These are phyloP conservation scores for Dendrocalamus latiflorus DNA, from an alignment of 202 grass and related monocot species.

Conservation along the genomic window DNA sequence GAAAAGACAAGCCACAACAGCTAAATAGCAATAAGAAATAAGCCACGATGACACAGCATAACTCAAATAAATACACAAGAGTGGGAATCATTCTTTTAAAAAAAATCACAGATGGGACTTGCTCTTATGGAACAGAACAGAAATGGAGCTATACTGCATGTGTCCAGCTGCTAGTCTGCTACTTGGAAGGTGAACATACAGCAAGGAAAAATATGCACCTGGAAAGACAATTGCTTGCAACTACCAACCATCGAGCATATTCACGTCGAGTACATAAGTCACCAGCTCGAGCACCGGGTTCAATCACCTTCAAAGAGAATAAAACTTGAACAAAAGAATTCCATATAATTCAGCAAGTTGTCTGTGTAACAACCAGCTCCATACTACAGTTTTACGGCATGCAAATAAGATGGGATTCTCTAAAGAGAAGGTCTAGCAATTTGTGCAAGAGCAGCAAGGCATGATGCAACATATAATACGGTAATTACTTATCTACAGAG, in stretches of 20 bases:
- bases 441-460: background rate
- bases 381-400: background rate
- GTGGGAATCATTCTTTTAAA: background rate
- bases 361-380: constrained; percentile 11
- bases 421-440: background rate
- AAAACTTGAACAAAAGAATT: constrained; percentile 18
- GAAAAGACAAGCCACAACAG: background rate
- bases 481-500: constrained; percentile 2
- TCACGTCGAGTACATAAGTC: constrained; percentile 90
- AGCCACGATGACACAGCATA: background rate
- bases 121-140: background rate
- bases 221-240: constrained; percentile 76
- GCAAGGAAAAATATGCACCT: constrained; percentile 57
- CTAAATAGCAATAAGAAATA: background rate
- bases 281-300: constrained; percentile 67
- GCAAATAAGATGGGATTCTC: constrained; percentile 17
- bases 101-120: background rate
- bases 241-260: constrained; percentile 92
- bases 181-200: constrained; percentile 12
- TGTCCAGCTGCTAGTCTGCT: background rate
- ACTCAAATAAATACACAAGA: constrained; percentile 20
- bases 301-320: constrained; percentile 73
- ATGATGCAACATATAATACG: background rate
- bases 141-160: background rate
- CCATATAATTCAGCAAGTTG: background rate